Base-by-base conservation (phyloP, 2,329 filamentous ascomycete genomes). In the Colletotrichum limetticola region DNA sequence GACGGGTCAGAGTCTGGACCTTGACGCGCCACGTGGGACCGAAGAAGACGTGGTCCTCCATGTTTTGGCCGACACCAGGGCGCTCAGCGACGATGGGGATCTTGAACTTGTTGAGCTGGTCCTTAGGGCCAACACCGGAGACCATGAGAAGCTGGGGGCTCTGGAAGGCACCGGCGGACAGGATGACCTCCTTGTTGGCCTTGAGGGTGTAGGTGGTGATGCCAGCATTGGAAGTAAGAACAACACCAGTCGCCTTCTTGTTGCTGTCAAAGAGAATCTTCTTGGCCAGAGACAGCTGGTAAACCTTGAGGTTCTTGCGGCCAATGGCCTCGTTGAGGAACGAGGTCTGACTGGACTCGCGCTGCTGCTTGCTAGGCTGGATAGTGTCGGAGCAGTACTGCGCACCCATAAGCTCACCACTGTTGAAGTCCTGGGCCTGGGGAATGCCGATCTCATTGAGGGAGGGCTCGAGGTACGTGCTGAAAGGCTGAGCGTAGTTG, bases 81-180 rank as follows among this genome's bases (percentile, higher is more conserved):
- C 89, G 82, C 74, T 91, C 85, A 1, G 81, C 80, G 49, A 90
- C 74, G 12, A 90, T 83, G 1, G 83, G 80, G 66, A 86, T 85
- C 4, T 76, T 76, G 52, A 81, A 79, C 64, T 79, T 78, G 16
- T 81, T 72, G 0, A 89, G 80, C 55, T 86, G 81, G 0, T 70
- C 75, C 0, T 77, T 76, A 0, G 86, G 86, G 0, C 87, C 87
- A 22, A 84, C 81, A 28, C 89, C 89, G 4, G 88, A 90, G 71
- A 89, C 85, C 72, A 90, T 83, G 80, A 91, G 85, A 55, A 91
- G 84, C 53, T 93, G 91, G 32, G 94, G 94, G 1, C 94, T 96
- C 82, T 97, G 93, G 74, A 97, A 89, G 69, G 94, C 93, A 78
- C 94, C 94, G 26, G 93, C 94, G 79, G 90, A 93, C 76, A 97